Base-by-base conservation (phyloP, 2,329 filamentous ascomycete genomes). In the Waltergamsia citrina region DNA sequence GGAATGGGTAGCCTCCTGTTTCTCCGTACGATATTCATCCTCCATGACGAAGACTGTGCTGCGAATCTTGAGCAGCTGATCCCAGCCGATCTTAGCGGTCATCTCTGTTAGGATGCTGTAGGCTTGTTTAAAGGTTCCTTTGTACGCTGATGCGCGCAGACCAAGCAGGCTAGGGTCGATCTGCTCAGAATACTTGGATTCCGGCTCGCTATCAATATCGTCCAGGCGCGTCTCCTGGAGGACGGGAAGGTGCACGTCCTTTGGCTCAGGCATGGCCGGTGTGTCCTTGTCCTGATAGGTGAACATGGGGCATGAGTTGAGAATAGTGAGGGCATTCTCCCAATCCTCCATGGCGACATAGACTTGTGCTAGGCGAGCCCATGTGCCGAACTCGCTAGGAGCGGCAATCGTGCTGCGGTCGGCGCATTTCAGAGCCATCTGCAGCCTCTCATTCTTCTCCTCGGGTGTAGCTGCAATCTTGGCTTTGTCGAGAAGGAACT, bases 31-130 rank as follows among this genome's bases (percentile, higher is more conserved):
- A 54, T 98, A 98, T 57, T 98, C 92, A 51, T 98, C 92, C 56
- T 98, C 92, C 92, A 98, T 98, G 32, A 98, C 92, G 48, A 98
- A 98, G 2, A 98, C 92, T 42, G 90, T 88, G 62, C 90, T 96
- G 45, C 92, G 76, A 49, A 93, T 94, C 58, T 86, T 93, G 33
- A 98, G 67, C 16, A 98, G 69, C 52, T 95, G 86, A 48, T 98
- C 92, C 92, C 92, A 98, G 25, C 92, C 92, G 47, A 98, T 95
- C 59, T 92, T 90, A 40, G 86, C 81, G 0, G 90, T 94, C 67
- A 98, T 90, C 54, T 95, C 90, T 0, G 92, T 96, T 41, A 98
- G 67, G 22, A 98, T 81, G 43, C 80, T 80, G 61, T 98, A 98
- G 2, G 92, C 92, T 52, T 94, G 85, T 50, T 92, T 78, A 53